Conservation (phyloP, 768 basidiomycete species). For the Infundibulicybe gibba region DNA sequence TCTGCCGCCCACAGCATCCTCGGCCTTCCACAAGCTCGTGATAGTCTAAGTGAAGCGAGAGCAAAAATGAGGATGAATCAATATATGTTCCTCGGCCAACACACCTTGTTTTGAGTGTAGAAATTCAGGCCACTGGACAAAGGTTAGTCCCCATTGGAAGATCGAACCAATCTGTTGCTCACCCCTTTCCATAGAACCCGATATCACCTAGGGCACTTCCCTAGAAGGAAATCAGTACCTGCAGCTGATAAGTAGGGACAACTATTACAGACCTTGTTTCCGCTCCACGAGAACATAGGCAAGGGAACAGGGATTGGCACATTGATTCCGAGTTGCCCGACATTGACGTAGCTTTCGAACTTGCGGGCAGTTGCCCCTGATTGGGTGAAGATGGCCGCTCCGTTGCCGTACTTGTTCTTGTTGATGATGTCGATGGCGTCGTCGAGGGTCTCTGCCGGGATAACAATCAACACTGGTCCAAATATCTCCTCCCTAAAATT, state of each 20-base stretch:
- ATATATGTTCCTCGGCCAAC: not conserved
- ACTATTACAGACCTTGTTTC: slow-evolving; percentile 72
- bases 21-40: slow-evolving; percentile 89
- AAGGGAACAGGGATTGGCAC: slow-evolving; percentile 89
- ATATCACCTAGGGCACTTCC: slow-evolving; percentile 82
- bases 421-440: slow-evolving; percentile 91
- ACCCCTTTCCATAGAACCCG: slow-evolving; percentile 90
- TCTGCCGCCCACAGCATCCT: slow-evolving; percentile 74
- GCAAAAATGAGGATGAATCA: slow-evolving; percentile 1
- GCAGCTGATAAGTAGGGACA: not conserved
- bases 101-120: slow-evolving; percentile 91
- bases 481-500: slow-evolving; percentile 84
- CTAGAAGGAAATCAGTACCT: slow-evolving; percentile 19
- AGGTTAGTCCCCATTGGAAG: slow-evolving; percentile 1
- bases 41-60: slow-evolving; percentile 66
- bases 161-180: slow-evolving; percentile 9
- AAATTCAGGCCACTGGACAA: slow-evolving; percentile 78
- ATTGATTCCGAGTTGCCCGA: slow-evolving; percentile 93
- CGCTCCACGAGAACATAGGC: slow-evolving; percentile 96
- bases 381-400: slow-evolving; percentile 94
- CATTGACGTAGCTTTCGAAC: slow-evolving; percentile 85
- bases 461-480: slow-evolving; percentile 80
- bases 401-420: slow-evolving; percentile 88
- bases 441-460: slow-evolving; percentile 81
- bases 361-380: slow-evolving; percentile 92